Percentiles rank a stretch among this genome's conserved stretches.
phyloP scores from a whole-genome alignment of 2,329 filamentous ascomycete genomes.

The Penicillium olsonii region DNA sequence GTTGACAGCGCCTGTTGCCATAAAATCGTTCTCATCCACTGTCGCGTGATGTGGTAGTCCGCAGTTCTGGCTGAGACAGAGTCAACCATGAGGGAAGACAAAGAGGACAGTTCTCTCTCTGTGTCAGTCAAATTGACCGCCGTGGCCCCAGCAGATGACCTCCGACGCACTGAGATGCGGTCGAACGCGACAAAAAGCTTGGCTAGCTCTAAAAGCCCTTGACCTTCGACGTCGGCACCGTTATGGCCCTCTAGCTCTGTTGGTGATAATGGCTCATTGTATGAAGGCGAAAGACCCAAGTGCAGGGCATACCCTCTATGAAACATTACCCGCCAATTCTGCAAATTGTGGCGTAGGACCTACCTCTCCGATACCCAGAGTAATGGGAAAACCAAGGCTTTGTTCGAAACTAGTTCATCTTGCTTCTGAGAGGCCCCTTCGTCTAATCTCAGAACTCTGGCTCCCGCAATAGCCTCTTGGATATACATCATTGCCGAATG shows the following conservation, averaged over 20 bases:
- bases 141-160: not conserved
- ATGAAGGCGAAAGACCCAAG: slow-evolving; percentile 30
- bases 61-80: slow-evolving; percentile 25
- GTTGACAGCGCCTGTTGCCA: slow-evolving; percentile 32
- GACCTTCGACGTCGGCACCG: slow-evolving; percentile 19
- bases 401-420: slow-evolving; percentile 25
- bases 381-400: slow-evolving; percentile 28
- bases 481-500: slow-evolving; percentile 33
- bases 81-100: slow-evolving; percentile 15
- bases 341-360: not conserved
- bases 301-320: slow-evolving; percentile 35
- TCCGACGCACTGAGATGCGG: slow-evolving; percentile 14
- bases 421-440: not conserved
- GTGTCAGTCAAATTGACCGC: slow-evolving; percentile 19
- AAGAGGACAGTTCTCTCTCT: slow-evolving; percentile 21
- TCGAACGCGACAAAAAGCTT: slow-evolving; percentile 30
- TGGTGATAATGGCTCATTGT: slow-evolving; percentile 14
- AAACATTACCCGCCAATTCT: not conserved
- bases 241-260: slow-evolving; percentile 1
- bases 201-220: slow-evolving; percentile 27
- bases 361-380: slow-evolving; percentile 36
- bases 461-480: slow-evolving; percentile 30
- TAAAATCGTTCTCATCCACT: slow-evolving; percentile 37
- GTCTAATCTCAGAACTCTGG: slow-evolving; percentile 26
- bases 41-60: slow-evolving; percentile 31